These are phyloP conservation scores for Penicillium salamii DNA, from an alignment of 495 filamentous ascomycete species.

Conservation along the genomic window DNA sequence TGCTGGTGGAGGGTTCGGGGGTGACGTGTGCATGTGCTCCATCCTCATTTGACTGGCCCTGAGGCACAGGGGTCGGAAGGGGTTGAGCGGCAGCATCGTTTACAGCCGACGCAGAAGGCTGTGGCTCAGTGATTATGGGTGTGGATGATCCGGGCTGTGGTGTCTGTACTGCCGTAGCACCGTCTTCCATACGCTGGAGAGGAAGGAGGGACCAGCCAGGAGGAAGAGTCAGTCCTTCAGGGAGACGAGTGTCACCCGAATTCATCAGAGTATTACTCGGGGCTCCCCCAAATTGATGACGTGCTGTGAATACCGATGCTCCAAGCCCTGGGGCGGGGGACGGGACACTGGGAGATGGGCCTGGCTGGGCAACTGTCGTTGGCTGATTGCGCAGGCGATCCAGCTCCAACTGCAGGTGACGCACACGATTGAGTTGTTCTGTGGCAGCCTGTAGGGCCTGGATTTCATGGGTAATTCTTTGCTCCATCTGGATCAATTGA, in stretches of 20 bases:
- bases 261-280: conserved; percentile 46
- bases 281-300: conserved; percentile 32
- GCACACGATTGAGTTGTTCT: conserved; percentile 55
- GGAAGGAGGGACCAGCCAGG: conserved; percentile 74
- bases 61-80: background rate
- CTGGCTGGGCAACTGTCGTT: background rate
- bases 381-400: conserved; percentile 51
- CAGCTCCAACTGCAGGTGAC: conserved; percentile 61
- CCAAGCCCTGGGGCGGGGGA: conserved; percentile 12
- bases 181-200: conserved; percentile 50
- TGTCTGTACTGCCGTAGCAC: conserved; percentile 4
- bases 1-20: conserved; percentile 14
- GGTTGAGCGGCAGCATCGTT: background rate
- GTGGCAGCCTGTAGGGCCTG: conserved; percentile 49
- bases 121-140: conserved; percentile 8
- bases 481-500: conserved; percentile 62
- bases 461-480: conserved; percentile 65
- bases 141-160: background rate
- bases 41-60: background rate
- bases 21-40: background rate
- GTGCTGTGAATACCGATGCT: conserved; percentile 17
- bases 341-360: conserved; percentile 9
- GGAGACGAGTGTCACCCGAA: conserved; percentile 65
- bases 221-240: conserved; percentile 69
- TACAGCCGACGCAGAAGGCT: background rate